These are phyloP conservation scores for Acanthamoeba quina DNA, from an alignment of 208 protist species.

Conservation along the genomic window DNA sequence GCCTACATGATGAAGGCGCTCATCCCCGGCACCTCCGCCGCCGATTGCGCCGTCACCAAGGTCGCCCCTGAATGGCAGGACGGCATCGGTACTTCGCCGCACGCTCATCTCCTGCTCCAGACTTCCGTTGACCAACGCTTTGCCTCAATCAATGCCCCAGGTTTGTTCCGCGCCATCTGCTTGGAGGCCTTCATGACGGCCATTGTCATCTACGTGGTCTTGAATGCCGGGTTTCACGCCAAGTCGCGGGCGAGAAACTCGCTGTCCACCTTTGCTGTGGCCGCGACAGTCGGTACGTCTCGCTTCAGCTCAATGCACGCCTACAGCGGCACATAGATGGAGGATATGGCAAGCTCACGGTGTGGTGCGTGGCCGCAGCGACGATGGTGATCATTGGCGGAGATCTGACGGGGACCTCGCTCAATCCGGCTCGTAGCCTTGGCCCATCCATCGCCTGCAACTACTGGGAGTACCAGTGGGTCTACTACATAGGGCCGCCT, in stretches of 20 bases:
- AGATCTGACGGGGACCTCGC: neutral
- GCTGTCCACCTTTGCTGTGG: neutral
- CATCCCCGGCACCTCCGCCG: neutral
- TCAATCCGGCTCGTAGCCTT: neutral
- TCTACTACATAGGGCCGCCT: neutral
- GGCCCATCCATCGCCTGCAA: neutral
- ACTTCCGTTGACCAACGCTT: no score
- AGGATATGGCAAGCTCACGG: neutral
- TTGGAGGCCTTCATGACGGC: neutral
- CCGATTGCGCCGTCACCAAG: neutral
- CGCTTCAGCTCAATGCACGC: no score
- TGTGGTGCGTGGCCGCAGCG: neutral
- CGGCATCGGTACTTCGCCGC: neutral
- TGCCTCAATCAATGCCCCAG: neutral
- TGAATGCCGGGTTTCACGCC: neutral
- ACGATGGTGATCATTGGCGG: neutral
- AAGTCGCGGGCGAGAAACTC: neutral
- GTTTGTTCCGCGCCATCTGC: neutral
- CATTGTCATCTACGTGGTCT: neutral
- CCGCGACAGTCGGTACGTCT: neutral
- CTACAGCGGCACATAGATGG: no score
- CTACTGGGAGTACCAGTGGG: constrained; percentile 9
- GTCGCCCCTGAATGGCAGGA: neutral
- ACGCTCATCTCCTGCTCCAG: no score
- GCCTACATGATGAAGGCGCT: neutral